A percentile compares a stretch with the other conserved stretches of the same genome.
Evolutionary conservation across 1,284 basidiomycete species (phyloP).

Genomic region (Clitocybe nebularis): DNA sequence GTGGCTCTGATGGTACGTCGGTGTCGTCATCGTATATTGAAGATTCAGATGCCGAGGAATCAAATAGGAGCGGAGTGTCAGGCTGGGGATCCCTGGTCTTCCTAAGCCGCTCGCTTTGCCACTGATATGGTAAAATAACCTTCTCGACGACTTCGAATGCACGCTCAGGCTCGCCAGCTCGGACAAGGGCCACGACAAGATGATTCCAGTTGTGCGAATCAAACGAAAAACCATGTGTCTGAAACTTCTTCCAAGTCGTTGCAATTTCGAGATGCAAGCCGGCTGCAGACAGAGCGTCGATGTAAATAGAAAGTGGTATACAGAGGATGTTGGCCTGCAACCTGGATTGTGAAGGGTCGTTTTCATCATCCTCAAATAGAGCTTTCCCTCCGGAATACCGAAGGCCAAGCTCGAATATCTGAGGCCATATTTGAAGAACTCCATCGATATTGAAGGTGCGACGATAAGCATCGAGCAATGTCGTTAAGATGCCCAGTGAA

Average conservation of each 20-base stretch:
- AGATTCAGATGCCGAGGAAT: constrained; percentile 10
- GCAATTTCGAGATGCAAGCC: constrained; percentile 66
- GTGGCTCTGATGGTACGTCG: constrained; percentile 26
- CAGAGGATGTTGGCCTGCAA: constrained; percentile 60
- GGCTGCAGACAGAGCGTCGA: constrained; percentile 70
- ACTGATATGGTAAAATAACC: constrained; percentile 67
- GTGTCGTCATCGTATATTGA: constrained; percentile 4
- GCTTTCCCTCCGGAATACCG: constrained; percentile 33
- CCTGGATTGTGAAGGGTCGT: constrained; percentile 11
- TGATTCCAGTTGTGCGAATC: constrained; percentile 95
- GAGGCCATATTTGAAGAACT: constrained; percentile 67
- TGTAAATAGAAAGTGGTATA: constrained; percentile 80
- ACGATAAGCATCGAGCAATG: constrained; percentile 77
- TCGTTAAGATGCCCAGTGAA: constrained; percentile 59
- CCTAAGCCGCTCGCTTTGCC: constrained; percentile 25
- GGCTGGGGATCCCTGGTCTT: constrained; percentile 33
- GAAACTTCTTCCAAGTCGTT: constrained; percentile 64
- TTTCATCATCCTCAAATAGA: constrained; percentile 24
- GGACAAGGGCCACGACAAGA: constrained; percentile 70
- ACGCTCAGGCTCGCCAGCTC: constrained; percentile 75
- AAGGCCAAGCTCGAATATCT: constrained; percentile 57
- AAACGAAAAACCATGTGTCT: constrained; percentile 72
- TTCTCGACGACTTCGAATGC: constrained; percentile 84
- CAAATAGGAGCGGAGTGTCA: constrained; percentile 44
- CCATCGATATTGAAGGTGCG: constrained; percentile 52